A percentile compares a stretch with the other conserved stretches of the same genome.
These are phyloP conservation scores for Gaultheria prostrata DNA, from an alignment of 148 eudicot species.

Conservation along the genomic window DNA sequence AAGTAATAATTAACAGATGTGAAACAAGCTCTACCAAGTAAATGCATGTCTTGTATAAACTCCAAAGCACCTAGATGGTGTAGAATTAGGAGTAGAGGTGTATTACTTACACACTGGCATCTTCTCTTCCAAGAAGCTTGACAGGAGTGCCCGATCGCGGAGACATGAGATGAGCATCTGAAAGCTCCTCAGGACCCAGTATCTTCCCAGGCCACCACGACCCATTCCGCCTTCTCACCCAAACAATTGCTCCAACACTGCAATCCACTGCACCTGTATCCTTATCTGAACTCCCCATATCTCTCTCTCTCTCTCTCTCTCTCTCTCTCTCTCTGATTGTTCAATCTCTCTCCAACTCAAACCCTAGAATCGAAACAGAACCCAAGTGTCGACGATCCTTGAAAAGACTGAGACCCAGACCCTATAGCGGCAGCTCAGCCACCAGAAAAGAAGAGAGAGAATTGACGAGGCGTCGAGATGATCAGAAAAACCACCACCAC, in stretches of 20 bases:
- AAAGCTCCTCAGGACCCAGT: slow-evolving; percentile 68
- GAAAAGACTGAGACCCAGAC: slow-evolving; percentile 13
- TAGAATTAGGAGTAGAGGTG: slow-evolving; percentile 2
- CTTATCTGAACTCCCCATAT: slow-evolving; percentile 65
- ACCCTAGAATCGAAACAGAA: slow-evolving; percentile 8
- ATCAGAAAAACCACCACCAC: slow-evolving; percentile 26
- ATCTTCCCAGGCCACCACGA: slow-evolving; percentile 99
- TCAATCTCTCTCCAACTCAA: slow-evolving; percentile 2
- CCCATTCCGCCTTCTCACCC: slow-evolving; percentile 91
- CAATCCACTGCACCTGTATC: slow-evolving; percentile 48
- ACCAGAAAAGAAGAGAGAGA: slow-evolving; percentile 50
- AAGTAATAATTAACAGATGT: no score
- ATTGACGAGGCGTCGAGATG: slow-evolving; percentile 25
- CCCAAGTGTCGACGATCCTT: slow-evolving; percentile 13
- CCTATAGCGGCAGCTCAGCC: slow-evolving; percentile 32
- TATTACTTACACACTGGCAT: slow-evolving; percentile 82
- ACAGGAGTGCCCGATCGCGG: slow-evolving; percentile 96
- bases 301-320: slow-evolving; percentile 20
- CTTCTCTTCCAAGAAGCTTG: slow-evolving; percentile 97
- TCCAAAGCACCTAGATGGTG: not conserved
- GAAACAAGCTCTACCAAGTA: not conserved
- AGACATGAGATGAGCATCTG: slow-evolving; percentile 76
- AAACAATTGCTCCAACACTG: slow-evolving; percentile 76
- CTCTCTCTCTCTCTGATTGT: slow-evolving; percentile 16
- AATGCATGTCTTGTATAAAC: not conserved